These are phyloP conservation scores for Puccinia novopanici DNA, from an alignment of 1,284 basidiomycete genomes.

Conservation along the genomic window DNA sequence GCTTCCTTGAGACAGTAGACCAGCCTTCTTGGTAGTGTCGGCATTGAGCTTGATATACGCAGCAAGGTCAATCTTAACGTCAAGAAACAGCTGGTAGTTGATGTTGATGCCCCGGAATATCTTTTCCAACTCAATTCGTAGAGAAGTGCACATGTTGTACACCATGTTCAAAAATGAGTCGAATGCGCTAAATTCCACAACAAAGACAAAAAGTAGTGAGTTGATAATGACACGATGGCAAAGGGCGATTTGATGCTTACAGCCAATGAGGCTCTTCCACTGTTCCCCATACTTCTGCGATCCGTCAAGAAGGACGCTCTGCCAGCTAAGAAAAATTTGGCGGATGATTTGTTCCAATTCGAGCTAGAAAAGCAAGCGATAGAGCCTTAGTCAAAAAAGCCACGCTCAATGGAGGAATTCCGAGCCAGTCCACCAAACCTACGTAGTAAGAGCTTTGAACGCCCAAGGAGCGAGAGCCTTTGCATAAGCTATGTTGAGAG, in stretches of 20 bases:
- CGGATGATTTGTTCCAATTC: slow-evolving; percentile 18
- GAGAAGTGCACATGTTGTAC: neutral
- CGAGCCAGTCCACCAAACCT: neutral
- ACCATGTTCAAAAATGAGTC: neutral
- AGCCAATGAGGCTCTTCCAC: neutral
- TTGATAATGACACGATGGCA: neutral
- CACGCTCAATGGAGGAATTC: too few relatives aligned
- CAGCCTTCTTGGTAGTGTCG: neutral
- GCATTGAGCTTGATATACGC: neutral
- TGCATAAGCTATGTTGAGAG: neutral
- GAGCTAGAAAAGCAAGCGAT: neutral
- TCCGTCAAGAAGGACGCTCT: slow-evolving; percentile 6
- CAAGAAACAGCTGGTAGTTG: slow-evolving; percentile 1
- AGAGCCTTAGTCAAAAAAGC: neutral
- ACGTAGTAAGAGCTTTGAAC: slow-evolving; percentile 8
- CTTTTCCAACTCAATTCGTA: neutral
- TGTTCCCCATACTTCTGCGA: neutral
- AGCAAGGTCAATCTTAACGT: neutral
- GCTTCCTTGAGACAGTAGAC: neutral
- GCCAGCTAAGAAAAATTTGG: slow-evolving; percentile 14
- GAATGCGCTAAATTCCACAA: neutral
- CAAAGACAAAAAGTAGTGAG: neutral
- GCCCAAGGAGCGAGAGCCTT: neutral
- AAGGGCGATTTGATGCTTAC: neutral
- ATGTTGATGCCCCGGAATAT: neutral